Evolutionary conservation across 208 protist species (phyloP), one percentile per base, ranked within the genome.

Genomic region (Phytomonas sp.): DNA sequence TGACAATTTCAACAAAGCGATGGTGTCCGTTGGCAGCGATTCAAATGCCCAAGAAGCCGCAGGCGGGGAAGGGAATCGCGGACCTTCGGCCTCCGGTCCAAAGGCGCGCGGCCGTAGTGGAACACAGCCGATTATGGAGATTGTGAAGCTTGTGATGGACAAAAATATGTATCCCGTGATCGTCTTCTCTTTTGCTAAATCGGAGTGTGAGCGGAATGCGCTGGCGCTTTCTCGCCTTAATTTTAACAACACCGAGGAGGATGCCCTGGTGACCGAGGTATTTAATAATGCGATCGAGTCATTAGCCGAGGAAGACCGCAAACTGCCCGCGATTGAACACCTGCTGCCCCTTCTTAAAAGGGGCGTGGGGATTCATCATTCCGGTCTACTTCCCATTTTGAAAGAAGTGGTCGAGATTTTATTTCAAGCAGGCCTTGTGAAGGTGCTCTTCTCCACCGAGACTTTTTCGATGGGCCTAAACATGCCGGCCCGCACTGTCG

Each of bases 401-500:
- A 99, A 99, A 75, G 99, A 99, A 76, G 87, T 99, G 6, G 98
- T 99, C 61, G 99, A 99, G 82, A 98, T 99, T 74, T 92, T 99
- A 0, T 99, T 99, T 79, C 97, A 99, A 76, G 98, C 99, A 34
- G 98, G 97, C 4, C 84, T 99, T 23, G 87, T 99, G 30, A 99
- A 99, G 76, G 96, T 98, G 30, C 88, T 99, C 40, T 99, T 99
- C 82, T 98, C 98, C 3, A 99, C 99, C 0, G 99, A 99, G 78
- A 99, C 99, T 6, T 99, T 99, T 79, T 94, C 98, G 4, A 99
- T 99, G 95, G 99, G 99, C 4, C 84, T 99, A 23, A 99, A 99
- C 84, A 99, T 99, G 98, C 99, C 99, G 26, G 98, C 98, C 0
- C 95, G 97, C 67, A 99, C 98, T 14, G 98, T 99, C 26, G 95